Base-by-base conservation (phyloP, 2,329 filamentous ascomycete species). In the Davidsoniella neocaledoniae region DNA sequence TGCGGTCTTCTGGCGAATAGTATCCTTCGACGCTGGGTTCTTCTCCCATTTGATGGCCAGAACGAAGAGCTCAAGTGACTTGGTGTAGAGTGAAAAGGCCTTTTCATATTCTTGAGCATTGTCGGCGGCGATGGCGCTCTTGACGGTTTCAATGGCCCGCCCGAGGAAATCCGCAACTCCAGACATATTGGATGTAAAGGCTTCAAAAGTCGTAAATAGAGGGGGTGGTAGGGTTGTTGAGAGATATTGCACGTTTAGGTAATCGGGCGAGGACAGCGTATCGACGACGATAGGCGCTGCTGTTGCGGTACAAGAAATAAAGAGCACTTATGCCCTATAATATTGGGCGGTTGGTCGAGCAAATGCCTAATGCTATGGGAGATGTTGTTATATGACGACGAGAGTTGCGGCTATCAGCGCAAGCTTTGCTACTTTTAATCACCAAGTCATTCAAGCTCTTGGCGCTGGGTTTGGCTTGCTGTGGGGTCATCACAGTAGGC, bases 31-130 rank as follows among this genome's bases (percentile, higher is more conserved):
- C 59, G 88, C 90, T 55, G 84, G 80, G 69, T 95, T 96, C 76
- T 96, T 98, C 71, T 98, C 91, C 90, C 90, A 98, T 73, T 98
- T 98, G 54, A 98, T 75, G 33, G 91, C 91, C 54, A 96, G 83
- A 84, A 98, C 94, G 73, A 96, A 98, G 52, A 96, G 79, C 68
- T 98, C 90, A 58, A 98, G 83, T 47, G 90, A 82, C 58, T 86
- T 81, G 71, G 94, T 95, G 76, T 98, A 98, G 55, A 83, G 75
- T 63, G 94, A 85, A 65, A 96, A 96, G 51, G 91, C 91, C 66
- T 93, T 90, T 60, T 95, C 87, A 68, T 98, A 98, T 63, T 96
- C 86, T 63, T 86, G 88, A 43, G 85, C 83, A 57, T 90, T 94
- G 70, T 98, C 91, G 59, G 84, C 81, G 64, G 94, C 88, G 70